Base-by-base conservation (phyloP, 345 rosid species). In the Streptanthus diversifolius region DNA sequence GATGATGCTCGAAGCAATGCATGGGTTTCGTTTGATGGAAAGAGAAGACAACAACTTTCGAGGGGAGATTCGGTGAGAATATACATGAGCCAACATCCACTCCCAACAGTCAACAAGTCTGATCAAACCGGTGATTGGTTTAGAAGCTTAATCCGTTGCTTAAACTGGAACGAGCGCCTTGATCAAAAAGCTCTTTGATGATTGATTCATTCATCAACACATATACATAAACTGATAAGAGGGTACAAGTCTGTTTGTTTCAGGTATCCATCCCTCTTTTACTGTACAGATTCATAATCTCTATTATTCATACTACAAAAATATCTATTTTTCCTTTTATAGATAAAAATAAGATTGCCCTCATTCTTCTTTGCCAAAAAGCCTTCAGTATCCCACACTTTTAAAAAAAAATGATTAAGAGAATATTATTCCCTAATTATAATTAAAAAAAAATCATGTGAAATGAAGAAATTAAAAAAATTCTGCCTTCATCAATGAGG, bases 11-110 rank as follows among this genome's bases (percentile, higher is more conserved):
- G 99, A 76, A 95, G 96, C 73, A 95, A 90, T 81, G 96, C 93
- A n/a, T 95, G 97, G 99, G 97, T 91, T 75, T 95, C 99, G 14
- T 95, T 91, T 54, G 97, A 95, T 72, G 99, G 99, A 76, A 91
- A 88, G 87, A 85, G 99, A 82, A 85, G 97, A 81, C 99, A 91
- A 62, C 97, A 95, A 75, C 96, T 95, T 37, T 95, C 97, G 1
- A 87, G 97, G 54, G 99, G 97, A 56, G 93, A 95, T 82, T 90
- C 95, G 8, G 91, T 95, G 69, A 78, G 85, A 65, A 90, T 95
- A 79, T 83, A 55, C 29, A 95, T 95, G 99, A 95, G 99, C 86
- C 75, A 91, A 83, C 97, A 91, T 73, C 99, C 99, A 0, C 89
- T 95, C 64, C 96, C 97, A 11, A 95, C 97, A 0, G 96, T 95